Evolutionary conservation across 345 rosid species (phyloP), one percentile per base, ranked within the genome.

Genomic region (Gossypium rotundifolium): DNA sequence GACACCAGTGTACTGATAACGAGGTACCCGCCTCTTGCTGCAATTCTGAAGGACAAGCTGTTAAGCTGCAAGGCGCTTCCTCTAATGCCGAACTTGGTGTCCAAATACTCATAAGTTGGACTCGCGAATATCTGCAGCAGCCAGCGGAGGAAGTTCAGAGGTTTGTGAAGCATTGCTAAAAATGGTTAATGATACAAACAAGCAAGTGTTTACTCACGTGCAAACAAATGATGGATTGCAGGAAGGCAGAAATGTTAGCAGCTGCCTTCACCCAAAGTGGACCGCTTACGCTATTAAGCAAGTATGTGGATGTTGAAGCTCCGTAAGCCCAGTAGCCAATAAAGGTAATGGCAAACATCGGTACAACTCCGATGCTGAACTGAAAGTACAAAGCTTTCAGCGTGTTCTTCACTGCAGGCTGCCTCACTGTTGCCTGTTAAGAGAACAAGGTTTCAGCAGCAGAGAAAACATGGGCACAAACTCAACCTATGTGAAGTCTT

Each of bases 281-380:
- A 27, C 99, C 99, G 25, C 22, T 84, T 66, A 85, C 88, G 1
- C 82, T 91, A 75, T 83, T 90, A 61, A 95, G 94, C 77, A 95
- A 74, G 74, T 93, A 93, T 9, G 92, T 72, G 0, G 94, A 77
- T 16, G 98, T 86, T 11, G 87, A 78, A 57, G 91, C 76, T 18
- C 99, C 99, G 29, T 95, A 95, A 3, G 99, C 99, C 99, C 99
- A 95, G 48, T 95, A 95, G 10, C 98, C 99, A 0, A 87, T 76
- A 55, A 89, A 89, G 9, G 93, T 79, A 73, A 93, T 91, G 0
- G 89, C 88, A 65, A 78, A 91, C 89, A 95, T 74, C 0, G 98
- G 98, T 49, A 93, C 45, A 65, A 86, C 82, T 73, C 99, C 99
- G 0, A 83, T 76, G 9, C 92, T 80, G 85, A 95, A 93, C 60